phyloP scores from a whole-genome alignment of 345 rosid species.

The Acer yangbiense region DNA sequence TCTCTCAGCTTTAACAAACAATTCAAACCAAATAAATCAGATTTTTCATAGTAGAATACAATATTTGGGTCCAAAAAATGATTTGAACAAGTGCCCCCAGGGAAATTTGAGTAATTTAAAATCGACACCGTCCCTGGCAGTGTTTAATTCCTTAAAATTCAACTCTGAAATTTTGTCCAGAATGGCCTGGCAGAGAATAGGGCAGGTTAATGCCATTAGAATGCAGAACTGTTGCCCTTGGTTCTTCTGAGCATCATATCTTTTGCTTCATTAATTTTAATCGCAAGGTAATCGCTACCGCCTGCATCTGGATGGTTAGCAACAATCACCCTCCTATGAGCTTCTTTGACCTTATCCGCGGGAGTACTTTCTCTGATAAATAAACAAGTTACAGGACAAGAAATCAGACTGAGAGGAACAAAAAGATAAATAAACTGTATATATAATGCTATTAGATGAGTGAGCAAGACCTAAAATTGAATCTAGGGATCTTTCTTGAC shows the following conservation, averaged over 20 bases:
- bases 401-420: too few species aligned
- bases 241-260: conserved; percentile 45
- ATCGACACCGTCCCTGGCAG: too few species aligned
- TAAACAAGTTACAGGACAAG: not conserved
- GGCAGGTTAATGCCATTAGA: conserved; percentile 22
- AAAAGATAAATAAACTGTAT: too few species aligned
- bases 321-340: conserved; percentile 66
- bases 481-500: not conserved
- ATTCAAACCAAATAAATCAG: not conserved
- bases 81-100: not conserved
- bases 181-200: not conserved
- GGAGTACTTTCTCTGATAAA: conserved; percentile 54
- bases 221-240: conserved; percentile 41
- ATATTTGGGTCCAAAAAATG: conserved; percentile 6
- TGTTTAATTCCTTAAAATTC: too few species aligned
- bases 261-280: conserved; percentile 54
- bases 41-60: not conserved
- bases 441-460: not conserved
- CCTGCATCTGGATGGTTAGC: conserved; percentile 66
- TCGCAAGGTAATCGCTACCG: conserved; percentile 56
- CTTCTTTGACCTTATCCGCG: conserved; percentile 61
- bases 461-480: not conserved
- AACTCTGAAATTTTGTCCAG: too few species aligned
- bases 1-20: not conserved
- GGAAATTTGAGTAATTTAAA: not conserved